Base-by-base conservation (phyloP, 108 stramenopile species). In the Poteriospumella lacustris region DNA sequence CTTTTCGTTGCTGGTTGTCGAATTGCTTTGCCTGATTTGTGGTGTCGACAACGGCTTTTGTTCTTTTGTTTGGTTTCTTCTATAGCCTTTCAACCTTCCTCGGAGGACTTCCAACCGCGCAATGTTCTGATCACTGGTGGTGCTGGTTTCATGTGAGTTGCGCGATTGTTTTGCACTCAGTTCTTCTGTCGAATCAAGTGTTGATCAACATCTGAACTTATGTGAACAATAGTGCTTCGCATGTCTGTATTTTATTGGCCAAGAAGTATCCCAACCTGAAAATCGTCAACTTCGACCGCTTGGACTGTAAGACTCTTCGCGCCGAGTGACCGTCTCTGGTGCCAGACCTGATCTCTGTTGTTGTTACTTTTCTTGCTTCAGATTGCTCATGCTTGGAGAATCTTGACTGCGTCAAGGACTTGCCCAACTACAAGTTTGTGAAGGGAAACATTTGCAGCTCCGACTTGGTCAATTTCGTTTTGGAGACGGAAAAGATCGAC, bases 241-340 rank as follows among this genome's bases (percentile, higher is more conserved):
- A 97, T 83, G 92, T 93, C 12, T 94, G 94, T 69, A 95, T 97
- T 44, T 82, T 93, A 47, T 89, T 97, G 1, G 89, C 87, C 56
- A 91, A 94, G 85, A 96, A 97, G 89, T 95, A 95, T 80, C 96
- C 96, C 36, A 76, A 94, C 64, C 94, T 94, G 88, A 97, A 97
- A 44, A 81, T 99, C 31, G 89, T 99, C 26, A 95, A 96, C 80
- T 93, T 94, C 77, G 96, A 99, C 83, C 87, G 88, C 41, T 84
- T 99, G 78, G 96, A 97, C 82, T 99, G 70, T 73, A 38, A 73
- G 70, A 33, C 5, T 73, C 29, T 42, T 31, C 15, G 24, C 24
- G 36, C 36, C 19, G 19, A 39, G 64, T 19, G 64, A 68, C 28
- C 39, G 28, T 68, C 15, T 31, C 31, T 64, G 70, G 5, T 73